Evolutionary conservation across 306 rosid genomes (phyloP).

Genomic region (Hippophae rhamnoides): DNA sequence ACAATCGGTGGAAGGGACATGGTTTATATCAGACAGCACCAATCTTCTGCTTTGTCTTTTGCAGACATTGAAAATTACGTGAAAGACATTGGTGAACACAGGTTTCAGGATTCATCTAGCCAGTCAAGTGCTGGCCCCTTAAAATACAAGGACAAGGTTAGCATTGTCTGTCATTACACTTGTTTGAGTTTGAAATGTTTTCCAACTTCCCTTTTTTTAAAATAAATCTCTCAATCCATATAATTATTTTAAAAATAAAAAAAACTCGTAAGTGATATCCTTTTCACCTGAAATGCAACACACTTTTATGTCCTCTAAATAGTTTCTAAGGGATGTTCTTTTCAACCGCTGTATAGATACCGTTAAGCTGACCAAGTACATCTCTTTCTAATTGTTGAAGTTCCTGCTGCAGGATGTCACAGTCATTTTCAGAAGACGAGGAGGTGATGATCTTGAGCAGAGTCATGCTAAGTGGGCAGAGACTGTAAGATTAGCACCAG

Average conservation of each 20-base stretch:
- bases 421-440: constrained; percentile 94
- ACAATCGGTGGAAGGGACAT: constrained; percentile 92
- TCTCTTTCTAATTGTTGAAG: not conserved
- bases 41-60: constrained; percentile 62
- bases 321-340: not conserved
- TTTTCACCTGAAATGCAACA: not conserved
- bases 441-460: constrained; percentile 99
- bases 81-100: constrained; percentile 70
- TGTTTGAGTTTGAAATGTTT: too few species aligned
- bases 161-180: constrained; percentile 15
- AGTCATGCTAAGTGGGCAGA: constrained; percentile 83
- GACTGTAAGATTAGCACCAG: constrained; percentile 76
- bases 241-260: too few species aligned
- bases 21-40: constrained; percentile 92
- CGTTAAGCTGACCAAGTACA: constrained; percentile 9
- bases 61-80: constrained; percentile 66
- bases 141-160: constrained; percentile 93
- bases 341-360: constrained; percentile 1
- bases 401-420: constrained; percentile 78
- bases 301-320: constrained; percentile 3
- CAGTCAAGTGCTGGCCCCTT: constrained; percentile 50
- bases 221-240: too few species aligned
- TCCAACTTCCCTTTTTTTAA: not conserved
- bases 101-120: constrained; percentile 55
- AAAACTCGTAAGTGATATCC: not conserved